phyloP scores from a whole-genome alignment of 73 alveolate species.

The Tetrahymena thermophila region DNA sequence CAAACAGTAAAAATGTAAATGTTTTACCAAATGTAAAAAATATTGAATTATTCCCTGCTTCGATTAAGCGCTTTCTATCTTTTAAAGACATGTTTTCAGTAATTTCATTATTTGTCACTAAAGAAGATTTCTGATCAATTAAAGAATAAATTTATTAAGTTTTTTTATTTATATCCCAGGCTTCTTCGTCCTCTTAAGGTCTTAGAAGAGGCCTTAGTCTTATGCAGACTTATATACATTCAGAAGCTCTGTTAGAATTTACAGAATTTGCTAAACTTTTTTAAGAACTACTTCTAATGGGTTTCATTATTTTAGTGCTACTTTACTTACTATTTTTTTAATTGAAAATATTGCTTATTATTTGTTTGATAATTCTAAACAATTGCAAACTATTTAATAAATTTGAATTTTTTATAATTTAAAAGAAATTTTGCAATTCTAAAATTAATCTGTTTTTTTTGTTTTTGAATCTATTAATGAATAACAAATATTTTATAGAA shows the following conservation, averaged over 20 bases:
- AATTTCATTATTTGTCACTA: conserved; percentile 9
- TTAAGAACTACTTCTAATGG: background rate
- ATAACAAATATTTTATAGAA: too few species aligned
- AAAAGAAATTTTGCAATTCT: background rate
- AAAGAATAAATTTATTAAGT: conserved; percentile 62
- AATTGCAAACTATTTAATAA: background rate
- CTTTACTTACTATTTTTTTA: too few species aligned
- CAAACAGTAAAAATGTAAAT: background rate
- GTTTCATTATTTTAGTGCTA: background rate
- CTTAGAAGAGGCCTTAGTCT: conserved; percentile 85
- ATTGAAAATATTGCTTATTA: background rate
- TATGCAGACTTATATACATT: conserved; percentile 76
- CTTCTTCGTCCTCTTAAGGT: conserved; percentile 88
- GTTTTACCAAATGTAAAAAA: conserved; percentile 6
- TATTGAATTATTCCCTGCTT: conserved; percentile 46
- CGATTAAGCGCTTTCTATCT: conserved; percentile 56
- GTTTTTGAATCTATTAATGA: background rate
- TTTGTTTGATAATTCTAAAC: background rate
- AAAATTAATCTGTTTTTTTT: background rate
- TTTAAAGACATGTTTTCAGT: conserved; percentile 44
- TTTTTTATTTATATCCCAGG: conserved; percentile 81
- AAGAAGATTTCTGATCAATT: conserved; percentile 50
- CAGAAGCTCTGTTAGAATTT: background rate
- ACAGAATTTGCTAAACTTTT: background rate
- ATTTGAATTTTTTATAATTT: background rate